Evolutionary conservation across 192 early-diverging fungal species (phyloP).

Genomic region (Podila clonocystis): DNA sequence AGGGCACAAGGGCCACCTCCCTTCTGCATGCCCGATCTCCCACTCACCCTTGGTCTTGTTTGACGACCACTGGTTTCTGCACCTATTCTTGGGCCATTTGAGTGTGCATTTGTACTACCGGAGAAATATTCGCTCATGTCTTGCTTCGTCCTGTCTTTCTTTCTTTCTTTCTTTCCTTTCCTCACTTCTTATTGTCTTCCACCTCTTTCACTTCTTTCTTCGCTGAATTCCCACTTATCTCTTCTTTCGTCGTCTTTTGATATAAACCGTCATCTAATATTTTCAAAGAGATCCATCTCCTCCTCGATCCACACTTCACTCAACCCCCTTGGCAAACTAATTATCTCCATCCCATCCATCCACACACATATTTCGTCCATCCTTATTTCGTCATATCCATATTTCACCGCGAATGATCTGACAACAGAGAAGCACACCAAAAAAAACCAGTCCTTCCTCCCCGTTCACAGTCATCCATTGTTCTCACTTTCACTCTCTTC

Average conservation of each 20-base stretch:
- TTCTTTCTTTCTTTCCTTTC: no score
- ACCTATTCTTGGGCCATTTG: no score
- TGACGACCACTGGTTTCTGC: no score
- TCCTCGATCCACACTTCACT: not conserved
- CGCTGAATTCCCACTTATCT: not conserved
- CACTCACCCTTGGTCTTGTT: no score
- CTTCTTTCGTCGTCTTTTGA: not conserved
- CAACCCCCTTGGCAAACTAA: not conserved
- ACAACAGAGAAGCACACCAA: no score
- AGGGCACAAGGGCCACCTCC: not conserved
- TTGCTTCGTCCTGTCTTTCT: no score
- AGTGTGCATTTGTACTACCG: no score
- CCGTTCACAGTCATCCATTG: no score
- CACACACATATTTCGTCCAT: conserved; percentile 3
- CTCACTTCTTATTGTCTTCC: no score
- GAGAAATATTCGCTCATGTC: no score
- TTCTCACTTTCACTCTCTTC: not conserved
- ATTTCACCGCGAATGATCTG: not conserved
- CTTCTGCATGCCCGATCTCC: no score
- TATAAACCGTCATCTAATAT: not conserved
- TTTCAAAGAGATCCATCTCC: not conserved
- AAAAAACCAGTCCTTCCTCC: not conserved
- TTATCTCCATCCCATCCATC: not conserved
- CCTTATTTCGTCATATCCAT: not conserved
- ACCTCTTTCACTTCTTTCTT: no score